phyloP scores from a whole-genome alignment of 257 asterid genomes.

The Voacanga thouarsii region DNA sequence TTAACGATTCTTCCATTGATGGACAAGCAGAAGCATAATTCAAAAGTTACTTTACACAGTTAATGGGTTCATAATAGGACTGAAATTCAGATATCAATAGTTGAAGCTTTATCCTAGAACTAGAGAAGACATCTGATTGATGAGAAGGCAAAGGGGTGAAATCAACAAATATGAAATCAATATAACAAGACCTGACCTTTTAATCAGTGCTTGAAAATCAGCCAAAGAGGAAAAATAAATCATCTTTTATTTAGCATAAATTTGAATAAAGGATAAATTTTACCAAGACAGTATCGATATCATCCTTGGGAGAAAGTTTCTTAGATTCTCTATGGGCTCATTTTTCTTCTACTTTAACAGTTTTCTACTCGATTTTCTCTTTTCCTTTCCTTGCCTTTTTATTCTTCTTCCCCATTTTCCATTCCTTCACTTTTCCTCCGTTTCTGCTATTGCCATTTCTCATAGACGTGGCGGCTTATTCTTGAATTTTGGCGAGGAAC shows the following conservation, averaged over 20 bases:
- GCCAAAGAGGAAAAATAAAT: neutral
- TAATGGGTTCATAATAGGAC: conserved; percentile 54
- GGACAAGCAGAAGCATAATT: no score
- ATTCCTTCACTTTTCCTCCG: neutral
- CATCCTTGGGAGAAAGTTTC: conserved; percentile 94
- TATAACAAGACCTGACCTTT: no score
- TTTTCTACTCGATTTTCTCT: conserved; percentile 90
- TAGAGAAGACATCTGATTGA: conserved; percentile 23
- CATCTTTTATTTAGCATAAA: neutral
- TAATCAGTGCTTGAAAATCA: neutral
- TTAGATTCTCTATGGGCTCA: conserved; percentile 79
- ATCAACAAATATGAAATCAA: no score
- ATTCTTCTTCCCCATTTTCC: conserved; percentile 81
- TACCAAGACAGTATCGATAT: conserved; percentile 95
- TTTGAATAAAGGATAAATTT: neutral
- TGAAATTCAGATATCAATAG: conserved; percentile 52
- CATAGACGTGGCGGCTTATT: conserved; percentile 20
- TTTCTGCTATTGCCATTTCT: neutral
- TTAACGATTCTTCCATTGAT: no score
- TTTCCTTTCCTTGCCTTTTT: conserved; percentile 95
- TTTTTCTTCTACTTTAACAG: conserved; percentile 83
- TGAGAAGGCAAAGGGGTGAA: conserved; percentile 36
- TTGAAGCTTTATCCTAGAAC: conserved; percentile 43
- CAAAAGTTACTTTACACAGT: no score
- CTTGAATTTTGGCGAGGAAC: neutral